Conservation (phyloP, 2,329 filamentous ascomycete genomes). For the Dendryphion nanum region DNA sequence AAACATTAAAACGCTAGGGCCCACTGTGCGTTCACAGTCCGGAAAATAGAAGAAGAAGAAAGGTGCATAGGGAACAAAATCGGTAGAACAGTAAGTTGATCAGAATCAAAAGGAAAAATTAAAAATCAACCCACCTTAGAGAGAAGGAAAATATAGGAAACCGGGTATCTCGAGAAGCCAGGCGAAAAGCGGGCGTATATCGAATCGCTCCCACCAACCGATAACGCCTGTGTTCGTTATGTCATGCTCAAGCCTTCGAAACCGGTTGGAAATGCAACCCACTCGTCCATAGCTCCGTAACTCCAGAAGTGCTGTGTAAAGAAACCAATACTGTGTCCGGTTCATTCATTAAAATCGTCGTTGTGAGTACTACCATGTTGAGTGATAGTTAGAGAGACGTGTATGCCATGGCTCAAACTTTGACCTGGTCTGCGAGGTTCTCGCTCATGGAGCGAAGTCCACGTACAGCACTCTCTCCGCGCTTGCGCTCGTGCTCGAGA, state of each 20-base stretch:
- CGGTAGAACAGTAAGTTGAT: neutral
- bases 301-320: neutral
- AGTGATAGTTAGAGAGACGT: too few species aligned
- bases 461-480: conserved; percentile 49
- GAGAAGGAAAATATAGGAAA: conserved; percentile 8
- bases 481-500: conserved; percentile 40
- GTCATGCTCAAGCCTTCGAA: too few species aligned
- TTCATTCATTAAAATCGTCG: too few species aligned
- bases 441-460: conserved; percentile 53
- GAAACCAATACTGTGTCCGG: neutral
- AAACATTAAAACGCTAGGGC: too few species aligned
- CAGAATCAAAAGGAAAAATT: neutral
- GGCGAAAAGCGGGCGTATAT: conserved; percentile 11
- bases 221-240: conserved; percentile 8
- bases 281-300: neutral
- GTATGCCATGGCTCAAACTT: conserved; percentile 44
- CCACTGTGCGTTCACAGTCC: too few species aligned
- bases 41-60: neutral
- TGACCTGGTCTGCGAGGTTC: conserved; percentile 54
- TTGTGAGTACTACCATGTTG: too few species aligned
- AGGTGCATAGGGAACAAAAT: neutral
- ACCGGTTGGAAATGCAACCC: conserved; percentile 5
- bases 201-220: conserved; percentile 23
- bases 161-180: conserved; percentile 16
- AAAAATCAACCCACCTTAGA: neutral